Evolutionary conservation across 2,329 filamentous ascomycete species (phyloP), one percentile per base, ranked within the genome.

Genomic region (Fusarium tricinctum): DNA sequence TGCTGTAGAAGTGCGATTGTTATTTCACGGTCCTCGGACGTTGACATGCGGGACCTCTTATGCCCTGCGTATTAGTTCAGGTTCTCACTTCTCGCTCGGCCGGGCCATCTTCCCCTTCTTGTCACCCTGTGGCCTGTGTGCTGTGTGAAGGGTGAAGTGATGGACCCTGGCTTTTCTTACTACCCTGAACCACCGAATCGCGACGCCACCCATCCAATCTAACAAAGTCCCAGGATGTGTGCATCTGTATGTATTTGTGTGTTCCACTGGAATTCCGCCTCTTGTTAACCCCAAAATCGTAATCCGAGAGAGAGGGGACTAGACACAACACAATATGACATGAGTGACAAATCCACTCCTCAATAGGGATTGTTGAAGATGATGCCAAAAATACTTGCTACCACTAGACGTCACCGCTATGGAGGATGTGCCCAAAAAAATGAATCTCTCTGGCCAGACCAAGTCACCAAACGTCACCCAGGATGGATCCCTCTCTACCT

Each of bases 201-300:
- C 45, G 35, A 51, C 62, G 66, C 66, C 66, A 69, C 61, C 61
- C 48, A 53, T 32, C 38, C n/a, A 40, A 28, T 30, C 39, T 62
- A 54, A 63, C 22, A 57, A 38, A 33, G 23, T 23, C 39, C 53
- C 32, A 38, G 15, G 35, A 38, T 38, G 42, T 38, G 42, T 57
- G 32, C 62, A 45, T 57, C 38, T 46, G 30, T 49, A 51, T 46
- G 33, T 49, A 48, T 69, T 56, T 50, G 48, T 53, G 49, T 50
- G 43, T 61, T 61, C 44, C 63, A 62, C 28, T 66, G 52, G 65
- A 68, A 63, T 68, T 68, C 63, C 46, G 64, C 58, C 57, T 68
- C 50, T 48, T 66, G 42, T 68, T 42, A 33, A 63, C 35, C 57
- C 58, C 49, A 58, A 70, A 63, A 63, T 42, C 66, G 66, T 67